Evolutionary conservation across 2,329 filamentous ascomycete genomes (phyloP), one percentile per base, ranked within the genome.

Genomic region (Stromatinia cepivora): DNA sequence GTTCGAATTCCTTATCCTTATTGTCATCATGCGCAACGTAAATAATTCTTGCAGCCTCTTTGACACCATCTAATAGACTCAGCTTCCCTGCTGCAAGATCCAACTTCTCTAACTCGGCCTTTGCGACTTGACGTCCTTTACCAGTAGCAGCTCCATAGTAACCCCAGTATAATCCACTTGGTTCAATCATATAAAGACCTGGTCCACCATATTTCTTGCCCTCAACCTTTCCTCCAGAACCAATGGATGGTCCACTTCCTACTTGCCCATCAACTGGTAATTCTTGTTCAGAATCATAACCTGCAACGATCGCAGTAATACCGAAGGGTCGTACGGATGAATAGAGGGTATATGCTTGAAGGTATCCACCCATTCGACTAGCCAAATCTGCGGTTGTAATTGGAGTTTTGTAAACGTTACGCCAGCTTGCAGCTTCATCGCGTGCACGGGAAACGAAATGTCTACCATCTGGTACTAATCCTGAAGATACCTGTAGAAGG

Each of bases 1-100:
- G 85, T 88, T 99, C 95, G 78, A 98, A 99, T 74, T 98, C 95
- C 86, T 99, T 99, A 83, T 98, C 95, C 84, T 98, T 98, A 86
- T 94, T 98, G 81, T 99, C 95, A 81, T 98, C 95, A 80, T 99
- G 95, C 62, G 94, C 94, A 71, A 97, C 88, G 80, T 97, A 96
- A 82, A 99, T 98, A 82, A 99, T 99, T 72, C 93, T 86, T 69
- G 95, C 95, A 46, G 95, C 95, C 84, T 98, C 92, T 85, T 97
- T 97, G 78, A 99, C 92, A 64, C 91, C 95, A 78, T 98, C 90
- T 78, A 91, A 84, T 70, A 99, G 84, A 72, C 90, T 92, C 67
- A 98, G 86, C 63, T 86, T 90, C 68, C 88, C 91, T 15, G 89
- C 90, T 67, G 88, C 85, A 70, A 99, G 87, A 80, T 98, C 93